phyloP scores from a whole-genome alignment of 495 filamentous ascomycete species.

The Annulohypoxylon stygium region DNA sequence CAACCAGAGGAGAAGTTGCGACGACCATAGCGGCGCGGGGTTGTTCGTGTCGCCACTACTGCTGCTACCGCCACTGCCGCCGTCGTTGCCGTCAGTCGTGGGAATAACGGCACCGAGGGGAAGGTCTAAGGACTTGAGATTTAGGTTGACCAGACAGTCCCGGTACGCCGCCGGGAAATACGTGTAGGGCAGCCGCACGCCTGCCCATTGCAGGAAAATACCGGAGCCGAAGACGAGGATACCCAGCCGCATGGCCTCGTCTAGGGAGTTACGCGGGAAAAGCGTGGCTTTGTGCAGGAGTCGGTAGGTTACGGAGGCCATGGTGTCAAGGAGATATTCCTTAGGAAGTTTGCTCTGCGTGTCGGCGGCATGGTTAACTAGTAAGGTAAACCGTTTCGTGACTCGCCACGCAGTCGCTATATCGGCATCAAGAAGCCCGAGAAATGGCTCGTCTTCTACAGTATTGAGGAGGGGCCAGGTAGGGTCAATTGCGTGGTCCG shows the following conservation, averaged over 20 bases:
- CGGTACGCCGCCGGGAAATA: constrained; percentile 41
- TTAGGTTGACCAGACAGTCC: constrained; percentile 19
- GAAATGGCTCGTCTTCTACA: constrained; percentile 10
- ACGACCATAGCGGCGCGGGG: background rate
- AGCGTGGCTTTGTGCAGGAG: constrained; percentile 51
- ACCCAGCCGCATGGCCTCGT: constrained; percentile 58
- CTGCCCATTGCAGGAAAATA: constrained; percentile 58
- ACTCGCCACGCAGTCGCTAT: constrained; percentile 52
- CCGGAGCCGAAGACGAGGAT: constrained; percentile 55
- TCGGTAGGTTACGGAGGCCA: constrained; percentile 60
- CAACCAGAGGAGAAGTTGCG: constrained; percentile 53
- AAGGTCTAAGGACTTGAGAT: background rate
- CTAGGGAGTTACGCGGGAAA: constrained; percentile 43
- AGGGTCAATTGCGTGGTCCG: background rate
- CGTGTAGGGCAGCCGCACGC: constrained; percentile 45
- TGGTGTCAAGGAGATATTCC: constrained; percentile 52
- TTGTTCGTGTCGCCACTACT: background rate
- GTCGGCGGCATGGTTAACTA: constrained; percentile 54
- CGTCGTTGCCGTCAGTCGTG: no score
- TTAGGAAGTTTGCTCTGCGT: constrained; percentile 43
- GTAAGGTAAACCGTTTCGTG: constrained; percentile 53
- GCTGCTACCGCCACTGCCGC: background rate
- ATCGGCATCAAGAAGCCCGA: constrained; percentile 28
- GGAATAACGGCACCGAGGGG: no score
- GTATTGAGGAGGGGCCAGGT: background rate